Base-by-base conservation (phyloP, 306 rosid genomes). In the Inga laurina region DNA sequence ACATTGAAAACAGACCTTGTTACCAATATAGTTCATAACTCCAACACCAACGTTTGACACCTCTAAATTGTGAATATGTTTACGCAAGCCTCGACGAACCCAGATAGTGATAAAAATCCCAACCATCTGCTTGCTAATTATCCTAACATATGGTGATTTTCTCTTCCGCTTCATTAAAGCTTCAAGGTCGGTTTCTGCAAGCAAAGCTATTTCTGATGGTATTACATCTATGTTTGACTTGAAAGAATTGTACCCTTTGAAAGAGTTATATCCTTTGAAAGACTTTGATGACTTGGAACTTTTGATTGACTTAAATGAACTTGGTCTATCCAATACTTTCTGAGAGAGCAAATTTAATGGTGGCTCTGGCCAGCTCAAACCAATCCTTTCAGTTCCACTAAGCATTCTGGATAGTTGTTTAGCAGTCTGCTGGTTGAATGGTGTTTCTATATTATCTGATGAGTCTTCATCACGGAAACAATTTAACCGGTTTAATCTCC, bases 1-100 rank as follows among this genome's bases (percentile, higher is more conserved):
- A 61, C 34, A 54, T 79, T 14, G 34, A 22, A 14, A 91, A 70
- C 98, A 90, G 32, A 94, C 99, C 97, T 97, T 97, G 92, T 97
- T 97, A 46, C 99, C 99, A 81, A 97, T 97, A 79, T 94, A 97
- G 74, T 98, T 98, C 99, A 97, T 97, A 61, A 90, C 88, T 72
- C 99, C 99, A 87, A 97, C 99, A 27, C 99, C 99, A 82, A 94
- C 98, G 37, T 93, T 94, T 83, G 99, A 97, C 80, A 97, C 99
- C 85, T 97, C 92, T 37, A 94, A 79, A 70, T 92, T 97, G 78
- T 93, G 98, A 82, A 97, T 94, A 82, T 97, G 98, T 80, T 91
- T 92, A 24, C 97, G 97, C 89, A 97, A 89, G 84, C 91, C 85
- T 86, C 94, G 88, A 56, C 97, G 99, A 61, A 94, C 99, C 99